Percentiles rank a stretch among this genome's conserved stretches.
These are phyloP conservation scores for Hyaloscypha bicolor DNA, from an alignment of 495 filamentous ascomycete genomes.

Conservation along the genomic window DNA sequence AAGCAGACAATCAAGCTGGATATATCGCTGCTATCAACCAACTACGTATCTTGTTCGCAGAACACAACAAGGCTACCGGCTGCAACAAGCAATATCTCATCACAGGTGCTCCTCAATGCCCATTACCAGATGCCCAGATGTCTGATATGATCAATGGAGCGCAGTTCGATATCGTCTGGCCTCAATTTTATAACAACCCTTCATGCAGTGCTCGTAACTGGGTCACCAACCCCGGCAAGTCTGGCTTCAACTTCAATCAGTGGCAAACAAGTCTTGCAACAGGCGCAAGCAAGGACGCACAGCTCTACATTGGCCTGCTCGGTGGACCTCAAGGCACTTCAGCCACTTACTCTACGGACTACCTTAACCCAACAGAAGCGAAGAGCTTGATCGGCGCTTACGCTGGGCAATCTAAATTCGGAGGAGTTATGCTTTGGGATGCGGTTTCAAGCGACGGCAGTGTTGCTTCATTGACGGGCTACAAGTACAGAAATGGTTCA, in stretches of 20 bases:
- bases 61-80: constrained; percentile 36
- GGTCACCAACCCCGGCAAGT: constrained; percentile 31
- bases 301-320: constrained; percentile 45
- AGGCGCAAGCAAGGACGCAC: constrained; percentile 41
- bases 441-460: constrained; percentile 44
- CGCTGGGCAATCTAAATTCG: constrained; percentile 53
- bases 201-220: constrained; percentile 54
- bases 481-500: background rate
- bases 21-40: constrained; percentile 47
- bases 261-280: constrained; percentile 38
- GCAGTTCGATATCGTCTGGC: constrained; percentile 63
- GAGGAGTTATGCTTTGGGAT: constrained; percentile 76
- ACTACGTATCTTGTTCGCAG: constrained; percentile 50
- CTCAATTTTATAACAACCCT: constrained; percentile 59
- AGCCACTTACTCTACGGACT: constrained; percentile 32
- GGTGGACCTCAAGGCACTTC: constrained; percentile 8
- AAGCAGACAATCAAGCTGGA: constrained; percentile 37
- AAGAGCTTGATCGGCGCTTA: constrained; percentile 51
- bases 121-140: constrained; percentile 56
- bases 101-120: constrained; percentile 59
- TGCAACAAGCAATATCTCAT: constrained; percentile 52
- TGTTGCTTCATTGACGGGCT: constrained; percentile 3
- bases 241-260: constrained; percentile 31
- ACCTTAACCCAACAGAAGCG: constrained; percentile 47
- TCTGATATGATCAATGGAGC: constrained; percentile 51